These are phyloP conservation scores for Trichomonas vaginalis DNA, from an alignment of 208 protist genomes.

Conservation along the genomic window DNA sequence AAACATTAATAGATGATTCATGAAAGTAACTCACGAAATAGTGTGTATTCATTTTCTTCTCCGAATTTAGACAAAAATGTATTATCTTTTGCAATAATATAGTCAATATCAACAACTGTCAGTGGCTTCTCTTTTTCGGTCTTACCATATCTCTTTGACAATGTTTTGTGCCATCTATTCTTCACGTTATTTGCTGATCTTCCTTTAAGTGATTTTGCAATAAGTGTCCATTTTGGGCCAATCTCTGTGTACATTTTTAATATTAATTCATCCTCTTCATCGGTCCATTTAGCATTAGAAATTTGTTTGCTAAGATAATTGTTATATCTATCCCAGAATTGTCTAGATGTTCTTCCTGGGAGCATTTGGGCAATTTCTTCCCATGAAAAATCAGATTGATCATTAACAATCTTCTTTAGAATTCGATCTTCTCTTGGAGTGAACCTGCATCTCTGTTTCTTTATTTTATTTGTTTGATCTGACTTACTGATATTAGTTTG, in stretches of 20 bases:
- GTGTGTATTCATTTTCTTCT: no score
- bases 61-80: no score
- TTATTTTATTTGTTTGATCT: no score
- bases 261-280: neutral
- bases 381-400: neutral
- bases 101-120: no score
- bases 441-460: neutral
- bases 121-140: no score
- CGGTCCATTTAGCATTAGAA: neutral
- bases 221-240: neutral
- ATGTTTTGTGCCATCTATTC: neutral
- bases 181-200: neutral
- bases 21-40: no score
- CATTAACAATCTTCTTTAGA: neutral
- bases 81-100: no score
- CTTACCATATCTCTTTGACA: no score
- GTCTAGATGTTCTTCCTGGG: neutral
- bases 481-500: no score
- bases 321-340: neutral
- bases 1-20: no score
- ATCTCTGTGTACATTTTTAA: neutral
- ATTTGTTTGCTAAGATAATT: neutral
- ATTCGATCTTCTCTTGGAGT: neutral
- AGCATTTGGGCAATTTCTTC: neutral
- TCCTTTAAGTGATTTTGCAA: neutral